A percentile compares a stretch with the other conserved stretches of the same genome.
phyloP scores from a whole-genome alignment of 108 stramenopile genomes.

The Nitzschia palea region DNA sequence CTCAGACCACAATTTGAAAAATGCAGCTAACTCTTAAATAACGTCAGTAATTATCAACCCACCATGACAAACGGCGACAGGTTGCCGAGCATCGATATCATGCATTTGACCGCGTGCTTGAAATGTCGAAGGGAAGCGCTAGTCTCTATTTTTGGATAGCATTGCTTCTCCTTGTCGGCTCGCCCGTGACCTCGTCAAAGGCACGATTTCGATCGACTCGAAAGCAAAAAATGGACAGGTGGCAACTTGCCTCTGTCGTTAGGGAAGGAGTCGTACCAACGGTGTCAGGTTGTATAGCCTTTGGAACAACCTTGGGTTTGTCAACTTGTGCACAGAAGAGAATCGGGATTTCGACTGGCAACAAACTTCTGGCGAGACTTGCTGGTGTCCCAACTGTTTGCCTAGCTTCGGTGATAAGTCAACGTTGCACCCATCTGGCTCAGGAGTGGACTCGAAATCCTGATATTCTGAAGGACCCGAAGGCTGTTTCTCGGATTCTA shows the following conservation, averaged over 20 bases:
- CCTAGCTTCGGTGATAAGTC: constrained; percentile 57
- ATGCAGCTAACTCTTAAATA: too few species aligned
- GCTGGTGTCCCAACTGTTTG: constrained; percentile 66
- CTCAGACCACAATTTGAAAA: too few species aligned
- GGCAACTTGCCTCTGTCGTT: background rate
- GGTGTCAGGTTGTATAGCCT: constrained; percentile 38
- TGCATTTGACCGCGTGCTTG: too few species aligned
- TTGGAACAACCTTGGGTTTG: constrained; percentile 44
- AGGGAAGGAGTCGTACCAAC: background rate
- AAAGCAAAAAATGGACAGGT: background rate
- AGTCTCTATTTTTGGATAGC: too few species aligned
- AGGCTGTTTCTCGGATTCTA: background rate
- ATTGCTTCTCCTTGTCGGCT: too few species aligned
- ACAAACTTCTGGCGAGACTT: constrained; percentile 46
- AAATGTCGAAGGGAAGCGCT: too few species aligned
- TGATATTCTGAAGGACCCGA: background rate
- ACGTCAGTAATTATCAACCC: too few species aligned
- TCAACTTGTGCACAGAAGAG: constrained; percentile 56
- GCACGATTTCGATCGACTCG: background rate
- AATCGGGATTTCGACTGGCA: constrained; percentile 73
- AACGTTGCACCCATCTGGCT: constrained; percentile 43
- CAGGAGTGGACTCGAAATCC: constrained; percentile 24
- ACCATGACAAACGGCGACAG: too few species aligned
- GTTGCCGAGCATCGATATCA: too few species aligned
- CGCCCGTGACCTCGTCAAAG: too few species aligned